Evolutionary conservation across 805 yeast species (phyloP).

Genomic region (Yarrowia deformans): DNA sequence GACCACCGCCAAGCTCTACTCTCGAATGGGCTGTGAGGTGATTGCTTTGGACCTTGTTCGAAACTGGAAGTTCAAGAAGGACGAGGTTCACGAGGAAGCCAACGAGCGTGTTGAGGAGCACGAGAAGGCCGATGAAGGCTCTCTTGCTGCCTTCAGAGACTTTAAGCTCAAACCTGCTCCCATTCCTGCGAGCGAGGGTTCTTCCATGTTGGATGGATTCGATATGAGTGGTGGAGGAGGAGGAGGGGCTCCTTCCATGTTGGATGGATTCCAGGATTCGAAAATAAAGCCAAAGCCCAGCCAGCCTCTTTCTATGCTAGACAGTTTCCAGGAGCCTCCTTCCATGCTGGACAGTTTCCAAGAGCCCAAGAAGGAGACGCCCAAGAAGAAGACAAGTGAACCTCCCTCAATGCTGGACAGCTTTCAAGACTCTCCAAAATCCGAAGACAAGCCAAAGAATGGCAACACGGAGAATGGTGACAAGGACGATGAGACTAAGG

Average conservation of each 20-base stretch:
- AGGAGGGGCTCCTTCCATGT: neutral
- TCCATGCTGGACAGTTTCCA: neutral
- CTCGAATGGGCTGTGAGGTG: slow-evolving; percentile 91
- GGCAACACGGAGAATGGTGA: neutral
- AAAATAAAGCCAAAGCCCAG: neutral
- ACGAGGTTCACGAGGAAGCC: slow-evolving; percentile 2
- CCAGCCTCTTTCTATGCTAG: neutral
- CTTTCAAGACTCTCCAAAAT: no score
- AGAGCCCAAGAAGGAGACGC: neutral
- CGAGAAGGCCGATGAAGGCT: slow-evolving; percentile 18
- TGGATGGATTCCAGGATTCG: neutral
- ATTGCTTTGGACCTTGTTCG: slow-evolving; percentile 67
- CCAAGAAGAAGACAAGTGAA: neutral
- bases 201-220: slow-evolving; percentile 3
- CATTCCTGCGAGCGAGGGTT: neutral
- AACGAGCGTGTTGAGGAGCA: neutral
- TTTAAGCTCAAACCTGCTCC: slow-evolving; percentile 13
- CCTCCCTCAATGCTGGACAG: neutral
- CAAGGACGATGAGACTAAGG: neutral
- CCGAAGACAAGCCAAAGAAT: neutral
- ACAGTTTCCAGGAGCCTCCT: slow-evolving; percentile 4
- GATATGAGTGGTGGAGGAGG: no score
- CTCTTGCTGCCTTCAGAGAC: slow-evolving; percentile 12
- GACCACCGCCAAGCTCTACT: slow-evolving; percentile 70
- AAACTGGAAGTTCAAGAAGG: slow-evolving; percentile 67